phyloP scores from a whole-genome alignment of 192 early-diverging fungal genomes.

The Helicostylum pulchrum region DNA sequence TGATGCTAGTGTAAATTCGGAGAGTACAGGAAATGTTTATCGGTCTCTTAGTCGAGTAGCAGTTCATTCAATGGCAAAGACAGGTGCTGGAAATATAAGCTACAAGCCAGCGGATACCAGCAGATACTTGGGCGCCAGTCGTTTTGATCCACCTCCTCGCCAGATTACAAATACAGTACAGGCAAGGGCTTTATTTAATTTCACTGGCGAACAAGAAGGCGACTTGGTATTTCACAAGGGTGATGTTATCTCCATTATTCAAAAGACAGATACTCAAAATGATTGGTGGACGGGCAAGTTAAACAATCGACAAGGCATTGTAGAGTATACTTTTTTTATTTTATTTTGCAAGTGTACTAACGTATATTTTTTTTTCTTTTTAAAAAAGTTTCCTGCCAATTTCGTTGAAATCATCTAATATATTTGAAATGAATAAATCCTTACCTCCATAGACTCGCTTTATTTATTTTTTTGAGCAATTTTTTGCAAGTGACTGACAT shows the following conservation, averaged over 20 bases:
- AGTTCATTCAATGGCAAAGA: constrained; percentile 5
- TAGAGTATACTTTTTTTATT: not conserved
- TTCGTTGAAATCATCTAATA: constrained; percentile 15
- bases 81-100: not conserved
- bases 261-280: constrained; percentile 65
- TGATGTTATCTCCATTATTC: constrained; percentile 77
- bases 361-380: not conserved
- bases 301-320: constrained; percentile 17
- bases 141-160: not conserved
- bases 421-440: not conserved
- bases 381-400: constrained; percentile 24
- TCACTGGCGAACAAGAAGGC: constrained; percentile 69
- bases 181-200: constrained; percentile 84
- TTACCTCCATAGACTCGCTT: no score
- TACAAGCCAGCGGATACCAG: no score
- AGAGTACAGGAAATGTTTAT: not conserved
- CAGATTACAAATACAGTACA: constrained; percentile 3
- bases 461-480: no score
- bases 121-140: no score
- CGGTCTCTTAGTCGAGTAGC: not conserved
- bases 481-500: not conserved
- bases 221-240: constrained; percentile 85
- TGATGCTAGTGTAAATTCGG: not conserved
- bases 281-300: constrained; percentile 88
- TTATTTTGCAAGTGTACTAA: not conserved